These are phyloP conservation scores for Luvunga scandens DNA, from an alignment of 345 rosid genomes.

Conservation along the genomic window DNA sequence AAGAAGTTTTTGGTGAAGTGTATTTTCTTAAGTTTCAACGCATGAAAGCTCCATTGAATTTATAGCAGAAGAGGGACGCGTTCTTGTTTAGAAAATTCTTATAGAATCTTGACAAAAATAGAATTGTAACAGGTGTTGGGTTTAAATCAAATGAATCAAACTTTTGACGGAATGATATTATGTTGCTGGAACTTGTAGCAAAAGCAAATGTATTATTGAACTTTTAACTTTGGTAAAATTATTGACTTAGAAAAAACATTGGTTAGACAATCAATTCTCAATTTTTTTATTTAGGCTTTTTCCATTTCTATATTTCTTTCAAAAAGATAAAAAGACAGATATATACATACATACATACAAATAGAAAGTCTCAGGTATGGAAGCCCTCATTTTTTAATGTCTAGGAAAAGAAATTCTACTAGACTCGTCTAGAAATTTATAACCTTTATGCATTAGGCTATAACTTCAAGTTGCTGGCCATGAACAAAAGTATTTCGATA, in stretches of 20 bases:
- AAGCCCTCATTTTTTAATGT: too few relatives aligned
- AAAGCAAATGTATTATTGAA: background rate
- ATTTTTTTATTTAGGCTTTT: too few relatives aligned
- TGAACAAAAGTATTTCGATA: constrained; percentile 64
- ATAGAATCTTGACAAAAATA: background rate
- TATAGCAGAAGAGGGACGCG: background rate
- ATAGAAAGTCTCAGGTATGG: too few relatives aligned
- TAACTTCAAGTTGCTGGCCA: constrained; percentile 71
- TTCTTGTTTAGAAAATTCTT: background rate
- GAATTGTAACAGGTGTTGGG: constrained; percentile 4
- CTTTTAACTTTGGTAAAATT: background rate
- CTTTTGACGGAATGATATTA: background rate
- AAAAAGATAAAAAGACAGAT: too few relatives aligned
- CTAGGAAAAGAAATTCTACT: too few relatives aligned
- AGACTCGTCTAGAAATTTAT: too few relatives aligned
- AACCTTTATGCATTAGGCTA: too few relatives aligned
- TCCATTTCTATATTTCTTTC: too few relatives aligned
- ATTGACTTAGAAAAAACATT: background rate
- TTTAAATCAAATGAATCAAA: background rate
- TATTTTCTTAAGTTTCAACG: background rate
- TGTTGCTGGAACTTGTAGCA: background rate
- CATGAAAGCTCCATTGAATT: background rate
- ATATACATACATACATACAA: too few relatives aligned
- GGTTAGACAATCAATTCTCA: background rate
- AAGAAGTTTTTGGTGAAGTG: background rate